Evolutionary conservation across 768 basidiomycete genomes (phyloP).

Genomic region (Aureoboletus auriporus): DNA sequence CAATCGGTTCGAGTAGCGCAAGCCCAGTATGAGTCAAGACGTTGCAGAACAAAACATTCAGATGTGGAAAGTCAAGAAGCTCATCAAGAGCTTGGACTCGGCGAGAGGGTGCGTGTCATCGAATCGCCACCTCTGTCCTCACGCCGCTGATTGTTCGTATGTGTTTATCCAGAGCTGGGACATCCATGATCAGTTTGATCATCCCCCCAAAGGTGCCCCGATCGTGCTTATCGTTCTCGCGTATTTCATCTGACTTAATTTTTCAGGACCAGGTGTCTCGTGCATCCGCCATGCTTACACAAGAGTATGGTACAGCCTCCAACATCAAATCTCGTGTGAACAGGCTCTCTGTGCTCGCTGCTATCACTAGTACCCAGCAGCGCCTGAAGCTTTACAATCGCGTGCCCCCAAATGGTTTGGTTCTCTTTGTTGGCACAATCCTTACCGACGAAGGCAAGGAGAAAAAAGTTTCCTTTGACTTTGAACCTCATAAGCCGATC

Average conservation of each 20-base stretch:
- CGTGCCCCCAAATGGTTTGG: slow-evolving; percentile 94
- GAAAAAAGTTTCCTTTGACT: slow-evolving; percentile 98
- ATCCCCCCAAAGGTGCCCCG: slow-evolving; percentile 82
- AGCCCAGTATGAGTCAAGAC: slow-evolving; percentile 74
- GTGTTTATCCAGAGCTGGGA: slow-evolving; percentile 65
- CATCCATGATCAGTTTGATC: slow-evolving; percentile 98
- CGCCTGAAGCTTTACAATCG: slow-evolving; percentile 95
- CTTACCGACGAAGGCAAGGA: slow-evolving; percentile 98
- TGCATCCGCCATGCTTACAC: slow-evolving; percentile 92
- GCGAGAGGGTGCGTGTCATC: slow-evolving; percentile 45
- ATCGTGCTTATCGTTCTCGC: slow-evolving; percentile 9
- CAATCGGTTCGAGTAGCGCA: slow-evolving; percentile 8
- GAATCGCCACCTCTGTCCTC: not conserved
- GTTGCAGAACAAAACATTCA: slow-evolving; percentile 92
- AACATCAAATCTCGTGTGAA: slow-evolving; percentile 99
- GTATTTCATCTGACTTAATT: not conserved
- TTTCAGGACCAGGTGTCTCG: slow-evolving; percentile 89
- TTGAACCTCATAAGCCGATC: slow-evolving; percentile 98
- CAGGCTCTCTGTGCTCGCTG: slow-evolving; percentile 93
- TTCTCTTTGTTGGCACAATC: slow-evolving; percentile 97
- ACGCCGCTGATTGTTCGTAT: slow-evolving; percentile 21
- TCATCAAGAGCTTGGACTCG: slow-evolving; percentile 95
- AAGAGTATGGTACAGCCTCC: slow-evolving; percentile 98
- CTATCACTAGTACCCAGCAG: slow-evolving; percentile 97
- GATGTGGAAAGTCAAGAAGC: slow-evolving; percentile 99